phyloP scores from a whole-genome alignment of 306 rosid genomes.

The Alnus rubra region DNA sequence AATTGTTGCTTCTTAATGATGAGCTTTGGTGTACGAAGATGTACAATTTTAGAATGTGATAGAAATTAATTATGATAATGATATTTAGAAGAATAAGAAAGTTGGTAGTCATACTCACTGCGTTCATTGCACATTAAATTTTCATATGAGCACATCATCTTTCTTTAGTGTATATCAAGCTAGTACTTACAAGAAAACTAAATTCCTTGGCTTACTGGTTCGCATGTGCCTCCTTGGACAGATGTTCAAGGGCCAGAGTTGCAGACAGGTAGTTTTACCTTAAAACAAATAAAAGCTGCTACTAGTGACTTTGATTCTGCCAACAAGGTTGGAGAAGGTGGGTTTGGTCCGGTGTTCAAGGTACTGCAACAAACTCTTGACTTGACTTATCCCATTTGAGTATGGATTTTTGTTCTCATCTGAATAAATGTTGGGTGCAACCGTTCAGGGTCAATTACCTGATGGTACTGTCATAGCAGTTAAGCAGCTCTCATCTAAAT shows the following conservation, averaged over 20 bases:
- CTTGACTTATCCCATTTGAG: slow-evolving; percentile 3
- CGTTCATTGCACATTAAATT: neutral
- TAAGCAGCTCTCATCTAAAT: slow-evolving; percentile 68
- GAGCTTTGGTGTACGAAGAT: neutral
- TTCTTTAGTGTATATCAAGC: neutral
- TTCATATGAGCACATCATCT: no score
- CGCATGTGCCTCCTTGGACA: slow-evolving; percentile 28
- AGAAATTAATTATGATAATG: neutral
- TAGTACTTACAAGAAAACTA: neutral
- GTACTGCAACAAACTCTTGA: slow-evolving; percentile 26
- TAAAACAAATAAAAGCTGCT: slow-evolving; percentile 58
- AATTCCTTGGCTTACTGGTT: slow-evolving; percentile 7
- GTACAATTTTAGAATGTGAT: neutral
- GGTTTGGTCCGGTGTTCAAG: slow-evolving; percentile 75
- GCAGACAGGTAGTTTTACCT: slow-evolving; percentile 54
- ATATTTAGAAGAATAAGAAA: neutral
- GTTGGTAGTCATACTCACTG: neutral
- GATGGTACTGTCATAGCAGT: slow-evolving; percentile 70
- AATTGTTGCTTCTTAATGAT: neutral
- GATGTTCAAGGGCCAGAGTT: slow-evolving; percentile 36
- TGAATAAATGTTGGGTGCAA: slow-evolving; percentile 19
- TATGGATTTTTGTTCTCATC: slow-evolving; percentile 14
- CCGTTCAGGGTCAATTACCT: slow-evolving; percentile 53
- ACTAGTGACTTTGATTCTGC: slow-evolving; percentile 47
- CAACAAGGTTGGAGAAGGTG: slow-evolving; percentile 77